Percentiles rank a stretch among this genome's conserved stretches.
Evolutionary conservation across 208 protist species (phyloP).

Genomic region (Trypanosomatidae sp.): DNA sequence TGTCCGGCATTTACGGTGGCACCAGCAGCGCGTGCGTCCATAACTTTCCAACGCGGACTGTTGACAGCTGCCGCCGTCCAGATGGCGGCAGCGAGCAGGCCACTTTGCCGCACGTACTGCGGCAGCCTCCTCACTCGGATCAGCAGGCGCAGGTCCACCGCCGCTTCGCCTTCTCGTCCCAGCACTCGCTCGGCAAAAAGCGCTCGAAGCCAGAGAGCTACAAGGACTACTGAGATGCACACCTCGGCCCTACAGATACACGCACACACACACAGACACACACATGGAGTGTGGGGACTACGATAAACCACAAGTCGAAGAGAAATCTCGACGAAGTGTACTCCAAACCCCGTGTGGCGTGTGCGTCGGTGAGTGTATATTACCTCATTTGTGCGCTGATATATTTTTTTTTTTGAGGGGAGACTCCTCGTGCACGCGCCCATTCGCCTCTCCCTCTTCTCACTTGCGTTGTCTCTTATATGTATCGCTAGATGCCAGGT

Average conservation of each 20-base stretch:
- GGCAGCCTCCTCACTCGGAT: slow-evolving; percentile 15
- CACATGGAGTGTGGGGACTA: no score
- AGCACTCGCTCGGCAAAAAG: slow-evolving; percentile 49
- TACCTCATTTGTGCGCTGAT: no score
- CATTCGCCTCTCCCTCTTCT: no score
- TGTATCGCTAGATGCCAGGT: no score
- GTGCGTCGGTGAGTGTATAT: no score
- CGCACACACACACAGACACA: no score
- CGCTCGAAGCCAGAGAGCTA: slow-evolving; percentile 70
- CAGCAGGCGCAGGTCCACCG: slow-evolving; percentile 10
- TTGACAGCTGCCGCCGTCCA: slow-evolving; percentile 5
- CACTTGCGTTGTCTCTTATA: no score
- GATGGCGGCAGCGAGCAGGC: slow-evolving; percentile 14
- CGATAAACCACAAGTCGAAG: no score
- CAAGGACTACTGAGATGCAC: slow-evolving; percentile 41
- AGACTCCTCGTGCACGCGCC: no score
- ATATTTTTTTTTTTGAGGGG: no score
- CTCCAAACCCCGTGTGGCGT: no score
- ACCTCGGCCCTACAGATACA: not conserved
- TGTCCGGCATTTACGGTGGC: not conserved
- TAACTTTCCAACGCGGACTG: slow-evolving; percentile 18
- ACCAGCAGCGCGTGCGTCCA: not conserved
- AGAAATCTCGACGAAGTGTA: no score
- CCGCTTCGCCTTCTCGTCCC: slow-evolving; percentile 13
- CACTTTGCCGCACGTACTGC: slow-evolving; percentile 10